Base-by-base conservation (phyloP, 1,284 basidiomycete species). In the Apiotrichum sp. region DNA sequence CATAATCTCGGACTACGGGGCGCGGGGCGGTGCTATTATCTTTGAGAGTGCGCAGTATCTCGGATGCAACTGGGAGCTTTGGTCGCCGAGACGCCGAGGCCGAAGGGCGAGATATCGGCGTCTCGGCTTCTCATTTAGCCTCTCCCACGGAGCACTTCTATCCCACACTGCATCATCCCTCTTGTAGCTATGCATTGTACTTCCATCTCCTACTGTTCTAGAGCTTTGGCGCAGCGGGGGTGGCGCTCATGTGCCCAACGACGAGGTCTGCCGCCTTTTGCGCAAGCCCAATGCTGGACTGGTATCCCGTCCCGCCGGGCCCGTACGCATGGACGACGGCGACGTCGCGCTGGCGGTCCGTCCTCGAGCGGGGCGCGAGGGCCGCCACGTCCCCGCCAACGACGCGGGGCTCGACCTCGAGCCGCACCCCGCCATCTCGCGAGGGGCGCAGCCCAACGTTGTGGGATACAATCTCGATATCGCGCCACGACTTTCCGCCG, bases 391-490 rank as follows among this genome's bases (percentile, higher is more conserved):
- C 69, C 45, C 66, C 58, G 16, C 80, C 79, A n/a, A 81, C 48
- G 42, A 67, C 64, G 49, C 81, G 62, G 71, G 74, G 79, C 62
- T 85, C 82, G 7, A 80, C 70, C 60, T 89, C 86, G 13, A 89
- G 75, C 40, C 87, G 77, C 5, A 86, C 76, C 0, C 87, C 87
- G 22, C 83, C 84, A 34, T 78, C 80, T 50, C 88, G 78, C 1
- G 78, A 82, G 1, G 88, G 88, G 6, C 88, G 77, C 35, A 89
- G 73, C 0, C 87, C 88, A 54, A 84, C 84, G 60, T 83, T 83
- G 69, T 84, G 82, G 11, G 72, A 70, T 38, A 83, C 66, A 34
- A 86, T 75, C 52, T 79, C 79, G 47, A 78, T 77, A 22, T 74
- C 73, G 33, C 52, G 43, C 70, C 70, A 72, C 14, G 56, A 50